These are phyloP conservation scores for Candida corydali DNA, from an alignment of 805 yeast species.

Conservation along the genomic window DNA sequence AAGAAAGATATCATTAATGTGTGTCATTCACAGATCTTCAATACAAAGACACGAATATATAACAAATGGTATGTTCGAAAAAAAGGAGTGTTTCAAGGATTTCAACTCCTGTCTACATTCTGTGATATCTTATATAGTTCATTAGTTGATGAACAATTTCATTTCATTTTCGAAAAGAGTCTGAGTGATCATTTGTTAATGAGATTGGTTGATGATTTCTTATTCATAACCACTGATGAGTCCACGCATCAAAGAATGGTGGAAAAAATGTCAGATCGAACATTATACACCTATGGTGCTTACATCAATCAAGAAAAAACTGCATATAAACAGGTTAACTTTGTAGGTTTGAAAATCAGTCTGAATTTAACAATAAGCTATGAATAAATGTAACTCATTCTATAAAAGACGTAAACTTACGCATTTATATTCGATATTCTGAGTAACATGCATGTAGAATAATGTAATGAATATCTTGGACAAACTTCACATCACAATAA, in stretches of 20 bases:
- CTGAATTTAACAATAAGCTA: constrained; percentile 10
- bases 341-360: constrained; percentile 29
- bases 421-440: too few species aligned
- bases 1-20: constrained; percentile 43
- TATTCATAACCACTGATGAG: constrained; percentile 53
- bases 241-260: constrained; percentile 16
- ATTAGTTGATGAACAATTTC: constrained; percentile 41
- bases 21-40: constrained; percentile 49
- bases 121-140: constrained; percentile 72
- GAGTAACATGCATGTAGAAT: too few species aligned
- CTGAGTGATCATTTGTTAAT: constrained; percentile 28
- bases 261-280: constrained; percentile 15
- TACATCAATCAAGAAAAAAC: constrained; percentile 30
- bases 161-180: constrained; percentile 10
- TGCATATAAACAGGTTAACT: constrained; percentile 12
- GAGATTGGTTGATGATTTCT: constrained; percentile 81
- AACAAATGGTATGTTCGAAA: constrained; percentile 38
- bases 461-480: too few species aligned
- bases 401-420: too few species aligned
- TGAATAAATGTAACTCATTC: too few species aligned
- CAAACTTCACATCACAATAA: too few species aligned
- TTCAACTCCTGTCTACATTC: constrained; percentile 66
- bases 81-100: constrained; percentile 82
- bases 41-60: constrained; percentile 39
- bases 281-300: constrained; percentile 30